Percentiles rank a stretch among this genome's conserved stretches.
phyloP scores from a whole-genome alignment of 495 filamentous ascomycete species.

The Bombardia bombarda region DNA sequence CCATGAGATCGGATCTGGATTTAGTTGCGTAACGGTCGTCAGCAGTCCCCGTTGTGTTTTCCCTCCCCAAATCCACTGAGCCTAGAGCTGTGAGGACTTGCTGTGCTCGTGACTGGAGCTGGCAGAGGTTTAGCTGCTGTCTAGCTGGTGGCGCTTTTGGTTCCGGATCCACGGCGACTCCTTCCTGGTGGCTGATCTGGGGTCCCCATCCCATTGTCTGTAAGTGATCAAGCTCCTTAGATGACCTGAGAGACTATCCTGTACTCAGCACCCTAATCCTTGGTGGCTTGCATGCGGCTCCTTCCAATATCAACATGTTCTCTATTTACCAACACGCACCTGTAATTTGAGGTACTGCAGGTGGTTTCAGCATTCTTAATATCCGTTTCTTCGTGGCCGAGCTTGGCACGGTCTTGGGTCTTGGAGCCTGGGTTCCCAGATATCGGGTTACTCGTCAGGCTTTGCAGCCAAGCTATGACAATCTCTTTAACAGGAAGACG shows the following conservation, averaged over 20 bases:
- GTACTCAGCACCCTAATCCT: too few relatives aligned
- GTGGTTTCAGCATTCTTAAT: too few relatives aligned
- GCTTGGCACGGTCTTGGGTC: neutral
- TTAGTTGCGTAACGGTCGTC: neutral
- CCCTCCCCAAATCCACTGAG: too few relatives aligned
- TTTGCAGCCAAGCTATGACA: neutral
- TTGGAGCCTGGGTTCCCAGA: neutral
- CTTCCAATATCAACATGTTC: too few relatives aligned
- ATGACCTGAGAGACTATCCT: too few relatives aligned
- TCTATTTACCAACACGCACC: too few relatives aligned
- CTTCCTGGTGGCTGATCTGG: neutral
- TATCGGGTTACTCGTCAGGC: too few relatives aligned
- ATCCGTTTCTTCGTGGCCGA: too few relatives aligned
- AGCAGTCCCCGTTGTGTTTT: too few relatives aligned
- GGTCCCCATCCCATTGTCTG: neutral
- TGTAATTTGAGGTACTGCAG: too few relatives aligned
- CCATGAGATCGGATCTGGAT: neutral
- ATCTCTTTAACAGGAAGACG: too few relatives aligned
- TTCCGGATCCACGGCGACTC: neutral
- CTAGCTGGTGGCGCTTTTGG: neutral
- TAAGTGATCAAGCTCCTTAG: too few relatives aligned
- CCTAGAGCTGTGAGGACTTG: neutral
- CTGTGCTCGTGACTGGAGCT: neutral
- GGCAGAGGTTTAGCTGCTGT: neutral
- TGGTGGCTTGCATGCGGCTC: neutral